Percentiles rank a stretch among this genome's conserved stretches.
These are phyloP conservation scores for Oryza glaberrima DNA, from an alignment of 176 grass and related monocot species.

Conservation along the genomic window DNA sequence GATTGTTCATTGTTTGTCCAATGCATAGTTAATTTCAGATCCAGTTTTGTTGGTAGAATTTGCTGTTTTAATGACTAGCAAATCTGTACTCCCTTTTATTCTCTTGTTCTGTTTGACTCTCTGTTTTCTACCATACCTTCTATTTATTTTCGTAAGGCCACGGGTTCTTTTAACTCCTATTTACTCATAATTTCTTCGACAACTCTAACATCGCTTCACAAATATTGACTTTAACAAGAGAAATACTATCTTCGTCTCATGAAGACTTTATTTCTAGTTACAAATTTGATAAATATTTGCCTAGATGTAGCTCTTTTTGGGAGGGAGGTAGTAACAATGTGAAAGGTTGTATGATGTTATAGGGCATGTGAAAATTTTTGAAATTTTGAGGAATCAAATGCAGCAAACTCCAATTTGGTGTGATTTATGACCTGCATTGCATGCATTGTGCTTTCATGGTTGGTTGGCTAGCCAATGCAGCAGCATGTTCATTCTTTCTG, in stretches of 20 bases:
- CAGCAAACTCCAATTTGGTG: neutral
- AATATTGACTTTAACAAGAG: neutral
- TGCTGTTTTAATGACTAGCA: constrained; percentile 14
- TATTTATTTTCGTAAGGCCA: neutral
- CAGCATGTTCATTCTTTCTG: constrained; percentile 33
- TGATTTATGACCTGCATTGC: constrained; percentile 36
- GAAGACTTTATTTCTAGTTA: too few species aligned
- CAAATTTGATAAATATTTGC: too few species aligned
- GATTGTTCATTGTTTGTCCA: neutral
- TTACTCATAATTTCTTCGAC: neutral
- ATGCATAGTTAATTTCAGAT: constrained; percentile 9
- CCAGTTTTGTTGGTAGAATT: constrained; percentile 27
- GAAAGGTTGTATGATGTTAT: neutral
- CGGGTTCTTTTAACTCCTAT: neutral
- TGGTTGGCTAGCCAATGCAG: constrained; percentile 25
- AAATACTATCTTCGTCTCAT: neutral
- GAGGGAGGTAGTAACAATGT: neutral
- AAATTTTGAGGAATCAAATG: neutral
- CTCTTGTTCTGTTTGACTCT: constrained; percentile 11
- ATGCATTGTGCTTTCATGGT: constrained; percentile 31
- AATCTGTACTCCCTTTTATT: neutral
- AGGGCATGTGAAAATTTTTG: neutral
- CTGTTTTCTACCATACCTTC: neutral
- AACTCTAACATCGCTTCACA: neutral
- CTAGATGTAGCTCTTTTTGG: too few species aligned